Evolutionary conservation across 495 filamentous ascomycete species (phyloP), one percentile per base, ranked within the genome.

Genomic region (Rostrohypoxylon terebratum): DNA sequence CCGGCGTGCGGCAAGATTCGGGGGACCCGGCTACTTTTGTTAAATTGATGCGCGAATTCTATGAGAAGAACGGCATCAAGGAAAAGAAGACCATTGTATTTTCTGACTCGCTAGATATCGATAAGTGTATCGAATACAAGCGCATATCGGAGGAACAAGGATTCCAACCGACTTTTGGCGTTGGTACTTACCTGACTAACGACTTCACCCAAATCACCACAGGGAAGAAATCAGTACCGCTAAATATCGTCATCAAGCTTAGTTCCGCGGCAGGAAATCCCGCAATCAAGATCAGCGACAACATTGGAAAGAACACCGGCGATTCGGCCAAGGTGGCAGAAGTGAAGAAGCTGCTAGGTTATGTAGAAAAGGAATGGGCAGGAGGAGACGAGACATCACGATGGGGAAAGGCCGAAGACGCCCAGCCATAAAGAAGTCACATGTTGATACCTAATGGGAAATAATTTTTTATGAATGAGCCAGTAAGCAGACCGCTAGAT

Each of bases 171-270:
- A 91, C 89, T 0, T 99, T 99, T 81, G 96, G 96, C 34, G 90
- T 99, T 16, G 96, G 96, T 1, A 99, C 96, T 0, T 98, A 93
- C 80, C 89, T 99, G 59, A 99, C 95, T 9, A 97, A 98, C 78
- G 96, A 99, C 79, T 99, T 93, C 79, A 79, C 77, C 7, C 87
- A 92, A 69, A 79, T 83, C 42, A 87, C 85, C 16, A 89, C 87
- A 4, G 88, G 89, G 23, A 87, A 90, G 76, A 98, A 97, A 79
- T 97, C 94, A 5, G 87, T 88, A n/a, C 96, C 96, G 0, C 85
- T 99, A 16, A 99, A 99, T 72, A 99, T 99, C 70, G 96, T 99
- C 70, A 97, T 99, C 82, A 99, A 99, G 82, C 86, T 99, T 51
- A 89, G 91, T 59, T 92, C 92, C 11, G 96, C 94, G 0, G 88